Base-by-base conservation (phyloP, 257 asterid species). In the Lycium barbarum region DNA sequence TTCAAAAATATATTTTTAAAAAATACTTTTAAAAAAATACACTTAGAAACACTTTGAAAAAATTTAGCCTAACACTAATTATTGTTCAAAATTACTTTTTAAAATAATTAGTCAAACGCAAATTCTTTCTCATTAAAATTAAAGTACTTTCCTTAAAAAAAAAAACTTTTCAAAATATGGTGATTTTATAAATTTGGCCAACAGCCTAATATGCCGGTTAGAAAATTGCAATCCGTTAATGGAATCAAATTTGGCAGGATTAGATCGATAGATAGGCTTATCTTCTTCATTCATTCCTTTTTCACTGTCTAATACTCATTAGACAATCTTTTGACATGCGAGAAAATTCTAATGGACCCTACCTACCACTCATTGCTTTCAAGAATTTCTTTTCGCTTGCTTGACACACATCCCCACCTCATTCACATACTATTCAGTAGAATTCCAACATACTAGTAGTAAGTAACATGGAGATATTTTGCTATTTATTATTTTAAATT, bases 231-330 rank as follows among this genome's bases (percentile, higher is more conserved):
- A 12, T 87, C 90, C 84, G 90, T 91, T 79, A 85, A 87, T 89
- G 88, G 89, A 85, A 81, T 85, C 84, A 36, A 89, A 89, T 88
- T 88, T 84, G 80, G 86, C 84, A 79, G 84, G 88, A 86, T 90
- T 84, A 85, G 81, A n/a, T n/a, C n/a, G n/a, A 73, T 84, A 85
- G 81, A 57, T 80, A 74, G 84, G 86, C 83, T 54, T 85, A 82
- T 87, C 76, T 38, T 80, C 86, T 38, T 54, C 84, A 22, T n/a
- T 59, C 68, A 81, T 62, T 20, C 33, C 79, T 87, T 63, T 61
- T 73, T 85, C 73, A 17, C 58, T 55, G 74, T 61, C 73, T 61
- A 80, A 61, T 81, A 81, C 15, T 59, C 84, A 81, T 26, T 43
- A 72, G 81, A 84, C 80, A 63, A 38, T 66, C 43, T 83, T 84